phyloP scores from a whole-genome alignment of 768 basidiomycete genomes.

The Tricholoma sp. region DNA sequence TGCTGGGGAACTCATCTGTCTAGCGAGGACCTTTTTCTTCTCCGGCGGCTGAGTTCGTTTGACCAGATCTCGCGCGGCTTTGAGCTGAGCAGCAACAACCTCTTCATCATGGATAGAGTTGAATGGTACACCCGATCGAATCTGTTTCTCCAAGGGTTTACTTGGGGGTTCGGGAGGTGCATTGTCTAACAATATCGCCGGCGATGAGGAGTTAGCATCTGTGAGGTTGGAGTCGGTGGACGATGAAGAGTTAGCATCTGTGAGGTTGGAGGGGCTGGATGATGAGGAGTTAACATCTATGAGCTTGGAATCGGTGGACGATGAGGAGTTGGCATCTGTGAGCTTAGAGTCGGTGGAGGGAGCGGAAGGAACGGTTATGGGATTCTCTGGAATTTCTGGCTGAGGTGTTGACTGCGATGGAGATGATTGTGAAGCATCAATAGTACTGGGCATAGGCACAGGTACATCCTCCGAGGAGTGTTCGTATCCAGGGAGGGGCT shows the following conservation, averaged over 20 bases:
- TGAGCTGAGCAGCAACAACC: neutral
- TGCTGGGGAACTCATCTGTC: neutral
- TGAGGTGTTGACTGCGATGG: neutral
- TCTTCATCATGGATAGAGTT: neutral
- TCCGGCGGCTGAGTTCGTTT: neutral
- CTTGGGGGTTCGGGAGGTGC: neutral
- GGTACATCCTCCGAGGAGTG: constrained; percentile 6
- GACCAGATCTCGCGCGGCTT: constrained; percentile 2
- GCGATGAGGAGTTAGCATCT: neutral
- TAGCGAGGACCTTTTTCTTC: neutral
- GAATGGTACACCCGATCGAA: neutral
- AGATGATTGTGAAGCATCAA: neutral
- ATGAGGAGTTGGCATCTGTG: neutral
- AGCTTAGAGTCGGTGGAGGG: neutral
- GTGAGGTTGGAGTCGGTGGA: neutral
- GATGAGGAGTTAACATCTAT: neutral
- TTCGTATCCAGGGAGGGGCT: constrained; percentile 14
- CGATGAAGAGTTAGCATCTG: neutral
- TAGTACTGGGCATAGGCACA: constrained; percentile 9
- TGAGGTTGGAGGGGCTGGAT: neutral
- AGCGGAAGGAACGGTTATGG: neutral
- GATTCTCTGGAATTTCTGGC: neutral
- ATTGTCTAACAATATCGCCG: neutral
- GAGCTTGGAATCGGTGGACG: neutral
- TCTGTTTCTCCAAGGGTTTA: neutral